Evolutionary conservation across 495 filamentous ascomycete genomes (phyloP), one percentile per base, ranked within the genome.

Genomic region (Penicillium daleae): DNA sequence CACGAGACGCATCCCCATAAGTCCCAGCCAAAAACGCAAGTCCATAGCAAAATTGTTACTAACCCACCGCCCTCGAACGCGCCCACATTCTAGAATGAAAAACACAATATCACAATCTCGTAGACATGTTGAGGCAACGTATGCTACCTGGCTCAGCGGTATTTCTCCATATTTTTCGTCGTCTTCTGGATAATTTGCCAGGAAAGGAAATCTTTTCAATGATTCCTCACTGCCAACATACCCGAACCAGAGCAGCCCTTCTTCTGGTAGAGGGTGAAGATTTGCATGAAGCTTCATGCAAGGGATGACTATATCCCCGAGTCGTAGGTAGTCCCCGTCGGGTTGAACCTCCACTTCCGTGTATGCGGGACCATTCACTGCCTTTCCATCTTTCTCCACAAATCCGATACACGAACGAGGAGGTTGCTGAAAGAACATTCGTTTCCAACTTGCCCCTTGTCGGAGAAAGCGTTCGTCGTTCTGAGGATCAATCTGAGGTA

Each of bases 361-460:
- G 31, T 54, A 54, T 37, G 51, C 51, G 3, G 51, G 51, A 3
- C 51, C 51, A 54, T 35, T 1, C 5, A 54, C 51, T 33, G 1
- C 51, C 51, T 4, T 12, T 49, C 27, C n/a, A 37, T 46, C 29
- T 32, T 37, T 62, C 19, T 62, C 29, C 15, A 62, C 29, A 24
- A 63, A 6, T 31, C 61, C 61, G 53, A 63, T 59, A 33, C 27
- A 31, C 3, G 39, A 56, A 24, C 24, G 39, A n/a, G 68, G 68
- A 60, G 68, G 68, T 50, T 71, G 68, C 29, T 61, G 68, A 42
- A 71, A 54, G 15, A 71, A 60, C 66, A 71, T 68, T 21, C 60
- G 60, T 4, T 31, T 44, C 68, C 68, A 71, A 37, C 59, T 68
- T 26, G 66, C 66, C 9, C 49, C 59, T 15, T 61, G 42, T 27